Evolutionary conservation across 2,329 filamentous ascomycete species (phyloP), one percentile per base, ranked within the genome.

Genomic region (Sordariomycetes sp.): DNA sequence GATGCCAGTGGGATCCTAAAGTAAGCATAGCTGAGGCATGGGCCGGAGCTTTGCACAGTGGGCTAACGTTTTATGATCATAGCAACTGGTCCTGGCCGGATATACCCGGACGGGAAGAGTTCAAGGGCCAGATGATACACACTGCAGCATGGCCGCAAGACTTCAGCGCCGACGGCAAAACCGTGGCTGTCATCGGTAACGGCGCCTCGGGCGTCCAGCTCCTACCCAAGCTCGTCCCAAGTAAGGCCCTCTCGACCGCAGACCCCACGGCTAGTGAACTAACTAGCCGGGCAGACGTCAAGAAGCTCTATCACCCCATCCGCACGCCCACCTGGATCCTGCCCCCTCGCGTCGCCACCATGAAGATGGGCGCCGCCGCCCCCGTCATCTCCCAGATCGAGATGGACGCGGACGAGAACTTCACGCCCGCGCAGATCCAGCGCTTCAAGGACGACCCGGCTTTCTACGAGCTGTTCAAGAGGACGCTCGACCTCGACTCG

Each of bases 181-280:
- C 69, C 0, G 74, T 83, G 8, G 79, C 75, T 2, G 70, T 84
- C n/a, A 80, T 84, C 55, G 80, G 80, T 10, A 82, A 79, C 56
- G 79, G 79, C 7, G 73, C 79, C 20, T 79, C 78, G 0, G 80
- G 78, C 0, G 72, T 82, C 16, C 80, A 83, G 61, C 69, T 83
- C 25, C 64, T 81, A 10, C 76, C 79, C 1, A 72, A 74, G 34
- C 74, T 82, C n/a, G 74, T 76, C 55, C 70, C 71, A 62, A 66
- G 73, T 76, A 61, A 62, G 28, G 69, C 57, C 16, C 3, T 5
- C 25, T 10, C 51, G 14, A 22, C 5, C 25, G 4, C 34, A 28
- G 1, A 46, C 12, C 12, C 37, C 35, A 8, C 20, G 20, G 18
- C 25, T 11, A n/a, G 3, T 7, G 24, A 34, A 4, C 35, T 55